Base-by-base conservation (phyloP, 345 rosid species). In the Theobroma cacao region DNA sequence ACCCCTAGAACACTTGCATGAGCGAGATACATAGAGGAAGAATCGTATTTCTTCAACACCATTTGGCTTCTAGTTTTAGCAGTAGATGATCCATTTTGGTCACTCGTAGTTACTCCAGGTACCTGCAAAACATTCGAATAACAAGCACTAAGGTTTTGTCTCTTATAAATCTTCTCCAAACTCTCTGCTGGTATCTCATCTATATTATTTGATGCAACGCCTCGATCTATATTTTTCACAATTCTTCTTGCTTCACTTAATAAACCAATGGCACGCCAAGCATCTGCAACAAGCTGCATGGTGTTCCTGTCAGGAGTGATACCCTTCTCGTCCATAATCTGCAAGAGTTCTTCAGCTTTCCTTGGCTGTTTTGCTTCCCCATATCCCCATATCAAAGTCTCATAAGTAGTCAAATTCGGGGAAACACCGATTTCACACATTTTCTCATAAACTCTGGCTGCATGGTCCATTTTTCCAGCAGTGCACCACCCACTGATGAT, bases 321-420 rank as follows among this genome's bases (percentile, higher is more conserved):
- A 7, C 93, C 90, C 52, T 80, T 87, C 74, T 86, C 88, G 83
- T 91, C 87, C 94, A 94, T 94, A 17, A 74, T 61, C 79, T 85
- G 86, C 75, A 94, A 41, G 78, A 94, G 77, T 63, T 92, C 94
- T 85, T 91, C 97, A 6, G 92, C 97, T 86, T 88, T 88, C 94
- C 93, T 80, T 2, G 98, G 98, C 80, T 88, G 97, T 63, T 86
- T 93, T 15, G 91, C 92, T 84, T 95, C 98, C 68, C 94, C 95
- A 53, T 75, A 93, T 48, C 97, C 98, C 98, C 97, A 91, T 75
- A 95, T 90, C 55, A 95, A 81, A 58, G 98, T 95, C 86, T 95
- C 98, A 14, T 86, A 95, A 63, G 98, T 90, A 68, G 91, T 90
- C 87, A 88, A 81, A 82, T 91, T 95, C 8, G 98, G 94, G 45